These are phyloP conservation scores for Piper longum DNA, from an alignment of 164 flowering plant genomes.

Conservation along the genomic window DNA sequence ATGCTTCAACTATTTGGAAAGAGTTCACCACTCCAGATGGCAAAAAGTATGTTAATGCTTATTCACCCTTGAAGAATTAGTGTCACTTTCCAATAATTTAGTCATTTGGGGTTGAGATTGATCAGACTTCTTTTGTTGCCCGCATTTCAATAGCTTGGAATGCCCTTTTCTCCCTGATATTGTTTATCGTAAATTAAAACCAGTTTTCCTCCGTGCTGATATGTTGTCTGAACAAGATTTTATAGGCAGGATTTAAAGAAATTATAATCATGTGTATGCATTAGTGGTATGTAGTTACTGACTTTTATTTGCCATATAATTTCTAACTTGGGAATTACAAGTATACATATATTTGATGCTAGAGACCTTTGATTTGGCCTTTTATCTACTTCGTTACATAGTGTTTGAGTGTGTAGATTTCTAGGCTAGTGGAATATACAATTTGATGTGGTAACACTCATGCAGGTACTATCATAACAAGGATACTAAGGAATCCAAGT, in stretches of 20 bases:
- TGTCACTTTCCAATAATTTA: background rate
- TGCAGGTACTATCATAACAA: slow-evolving; percentile 90
- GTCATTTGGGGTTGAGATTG: background rate
- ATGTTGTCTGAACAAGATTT: too few species aligned
- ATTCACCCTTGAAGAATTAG: background rate
- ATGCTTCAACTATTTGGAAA: slow-evolving; percentile 95
- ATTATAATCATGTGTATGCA: too few species aligned
- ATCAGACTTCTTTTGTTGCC: background rate
- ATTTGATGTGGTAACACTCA: background rate
- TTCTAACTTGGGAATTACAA: too few species aligned
- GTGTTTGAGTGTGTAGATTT: too few species aligned
- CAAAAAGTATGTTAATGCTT: slow-evolving; percentile 39
- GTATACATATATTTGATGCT: too few species aligned
- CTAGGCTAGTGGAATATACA: background rate
- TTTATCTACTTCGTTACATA: background rate
- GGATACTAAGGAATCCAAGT: slow-evolving; percentile 72
- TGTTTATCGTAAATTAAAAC: background rate
- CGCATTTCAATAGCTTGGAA: background rate
- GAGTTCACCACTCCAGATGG: slow-evolving; percentile 87
- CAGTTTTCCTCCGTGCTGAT: background rate
- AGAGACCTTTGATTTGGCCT: background rate
- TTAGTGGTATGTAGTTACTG: too few species aligned
- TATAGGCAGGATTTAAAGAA: too few species aligned
- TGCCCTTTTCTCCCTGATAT: background rate
- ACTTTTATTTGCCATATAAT: too few species aligned